Evolutionary conservation across 176 grass and related monocot species (phyloP), one percentile per base, ranked within the genome.

Genomic region (Oryza glumipatula): DNA sequence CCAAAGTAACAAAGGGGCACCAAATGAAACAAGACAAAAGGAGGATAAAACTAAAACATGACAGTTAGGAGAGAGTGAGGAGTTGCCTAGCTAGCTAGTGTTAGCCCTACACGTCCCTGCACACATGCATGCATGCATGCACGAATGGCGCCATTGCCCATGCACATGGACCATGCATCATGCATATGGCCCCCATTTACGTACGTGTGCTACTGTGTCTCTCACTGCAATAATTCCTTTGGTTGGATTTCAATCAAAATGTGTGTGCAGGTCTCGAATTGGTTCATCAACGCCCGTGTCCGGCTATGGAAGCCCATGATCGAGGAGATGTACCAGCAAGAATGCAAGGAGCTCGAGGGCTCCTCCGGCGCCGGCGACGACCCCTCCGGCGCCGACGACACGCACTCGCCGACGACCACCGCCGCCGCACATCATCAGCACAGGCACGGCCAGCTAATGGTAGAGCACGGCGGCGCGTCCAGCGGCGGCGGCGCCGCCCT

Each of bases 211-310:
- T 63, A 63, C 56, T 61, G 19, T 60, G 19, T 61, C 56, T 76
- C 47, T 70, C 70, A 44, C 81, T 87, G 65, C 89, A 91, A 91
- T 91, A 80, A 91, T 84, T 80, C 66, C 33, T 71, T 54, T 76
- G 69, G 65, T 87, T 87, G 21, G 65, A 26, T 91, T 87, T 80
- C 75, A 70, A 71, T 87, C 43, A 65, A 64, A 87, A 32, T 41
- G 39, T 7, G 39, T 7, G 8, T 89, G 77, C 84, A 99, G 97
- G 97, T 99, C 21, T 94, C 97, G 73, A 99, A 99, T 87, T 99
- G 97, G 97, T 99, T 99, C 91, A 99, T 99, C 87, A 99, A 99
- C 83, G 97, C 97, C 75, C 94, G 97, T 69, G 97, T 99, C 51
- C 89, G 97, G 72, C 86, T 99, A 63, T 99, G 97, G 97, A 99